Base-by-base conservation (phyloP, 306 rosid species). In the Cucumis hystrix region DNA sequence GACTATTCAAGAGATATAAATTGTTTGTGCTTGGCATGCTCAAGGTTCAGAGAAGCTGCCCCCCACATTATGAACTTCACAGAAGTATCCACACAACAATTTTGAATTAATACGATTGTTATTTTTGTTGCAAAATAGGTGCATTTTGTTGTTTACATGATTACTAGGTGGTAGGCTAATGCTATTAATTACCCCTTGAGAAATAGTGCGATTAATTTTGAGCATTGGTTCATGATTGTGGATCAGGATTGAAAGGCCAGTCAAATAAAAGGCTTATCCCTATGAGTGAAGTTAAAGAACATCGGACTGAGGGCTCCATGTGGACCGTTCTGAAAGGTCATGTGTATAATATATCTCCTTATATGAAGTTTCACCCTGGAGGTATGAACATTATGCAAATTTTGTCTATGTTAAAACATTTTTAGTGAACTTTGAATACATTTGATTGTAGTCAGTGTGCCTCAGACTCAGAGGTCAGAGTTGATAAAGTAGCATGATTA, bases 301-400 rank as follows among this genome's bases (percentile, higher is more conserved):
- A 92, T 81, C 90, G 81, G 75, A 83, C 83, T 49, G 97, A 90
- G 75, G 99, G 87, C 54, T 84, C 93, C 18, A 89, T 90, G 96
- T 95, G 99, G 97, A 95, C 99, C 77, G 97, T 92, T 84, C 86
- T 95, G 43, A 95, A 92, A 83, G 99, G 97, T 23, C 93, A 89
- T 20, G 93, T 92, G 80, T 94, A 94, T 80, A 94, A 94, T 83
- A 56, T 94, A 83, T 87, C 89, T 77, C 96, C 97, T 11, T 94
- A 94, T 77, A 87, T 92, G 96, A 90, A 87, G 82, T 94, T 94
- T 82, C 98, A 92, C 76, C 97, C 98, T n/a, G 97, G 97, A 84
- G 97, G 97, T 92, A 90, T 78, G 81, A 3, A 79, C 77, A 79
- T 80, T 10, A 30, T 33, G 76, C 83, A 73, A 49, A 8, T 76